Conservation (phyloP, 176 grass and related monocot genomes). For the Calamus simplicifolius region DNA sequence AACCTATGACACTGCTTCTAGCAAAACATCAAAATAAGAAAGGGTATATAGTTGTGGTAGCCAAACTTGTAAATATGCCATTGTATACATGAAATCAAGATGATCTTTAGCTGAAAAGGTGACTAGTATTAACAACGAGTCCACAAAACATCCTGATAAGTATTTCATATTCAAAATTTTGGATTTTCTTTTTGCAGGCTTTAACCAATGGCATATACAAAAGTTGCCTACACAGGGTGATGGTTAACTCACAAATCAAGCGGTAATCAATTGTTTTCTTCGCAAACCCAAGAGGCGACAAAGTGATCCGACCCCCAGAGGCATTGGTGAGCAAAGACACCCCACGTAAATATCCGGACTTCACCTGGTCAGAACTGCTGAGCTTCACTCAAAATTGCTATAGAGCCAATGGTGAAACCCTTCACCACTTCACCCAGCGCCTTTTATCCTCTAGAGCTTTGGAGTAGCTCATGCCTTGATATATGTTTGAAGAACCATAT, state of each 20-base stretch:
- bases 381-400: slow-evolving; percentile 75
- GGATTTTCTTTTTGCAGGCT: slow-evolving; percentile 30
- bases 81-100: no score
- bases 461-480: no score
- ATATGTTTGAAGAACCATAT: no score
- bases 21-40: no score
- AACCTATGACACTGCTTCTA: no score
- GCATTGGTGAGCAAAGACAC: background rate
- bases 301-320: slow-evolving; percentile 59
- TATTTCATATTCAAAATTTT: no score
- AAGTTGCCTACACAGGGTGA: slow-evolving; percentile 84
- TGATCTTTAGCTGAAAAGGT: no score
- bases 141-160: no score
- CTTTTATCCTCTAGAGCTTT: slow-evolving; percentile 1
- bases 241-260: slow-evolving; percentile 58
- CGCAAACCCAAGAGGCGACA: slow-evolving; percentile 54
- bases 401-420: slow-evolving; percentile 59
- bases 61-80: no score
- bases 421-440: slow-evolving; percentile 55
- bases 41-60: no score
- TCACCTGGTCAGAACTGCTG: slow-evolving; percentile 81
- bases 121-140: no score
- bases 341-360: slow-evolving; percentile 62
- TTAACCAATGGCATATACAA: slow-evolving; percentile 81
- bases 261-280: slow-evolving; percentile 87